A percentile compares a stretch with the other conserved stretches of the same genome.
These are phyloP conservation scores for Zygnema circumcarinatum DNA, from an alignment of 139 green algal species.

Conservation along the genomic window DNA sequence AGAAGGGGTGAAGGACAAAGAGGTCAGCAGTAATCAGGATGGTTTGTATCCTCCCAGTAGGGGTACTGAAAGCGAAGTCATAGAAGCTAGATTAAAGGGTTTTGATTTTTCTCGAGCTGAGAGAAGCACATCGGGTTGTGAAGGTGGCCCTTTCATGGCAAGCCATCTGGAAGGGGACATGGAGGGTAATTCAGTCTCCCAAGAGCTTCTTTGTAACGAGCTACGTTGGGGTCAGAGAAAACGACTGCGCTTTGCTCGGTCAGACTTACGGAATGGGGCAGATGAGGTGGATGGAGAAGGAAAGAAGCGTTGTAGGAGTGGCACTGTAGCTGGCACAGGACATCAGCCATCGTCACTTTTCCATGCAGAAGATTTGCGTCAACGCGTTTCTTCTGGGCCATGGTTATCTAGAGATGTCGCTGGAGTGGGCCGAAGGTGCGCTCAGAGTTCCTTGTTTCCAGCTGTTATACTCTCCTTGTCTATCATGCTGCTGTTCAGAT, in stretches of 20 bases:
- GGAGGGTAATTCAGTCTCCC: neutral
- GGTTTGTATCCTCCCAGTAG: neutral
- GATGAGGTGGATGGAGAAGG: neutral
- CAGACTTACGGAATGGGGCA: neutral
- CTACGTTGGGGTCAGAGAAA: neutral
- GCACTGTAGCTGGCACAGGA: neutral
- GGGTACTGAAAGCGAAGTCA: neutral
- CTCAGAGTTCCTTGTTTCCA: too few species aligned
- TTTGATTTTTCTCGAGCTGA: neutral
- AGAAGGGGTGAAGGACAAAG: neutral
- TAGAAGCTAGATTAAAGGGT: neutral
- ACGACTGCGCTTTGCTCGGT: neutral
- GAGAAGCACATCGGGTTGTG: neutral
- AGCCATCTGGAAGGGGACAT: neutral
- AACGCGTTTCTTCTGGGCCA: neutral
- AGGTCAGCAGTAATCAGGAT: neutral
- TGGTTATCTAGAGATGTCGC: neutral
- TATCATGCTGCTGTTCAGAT: too few species aligned
- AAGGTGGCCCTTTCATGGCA: neutral
- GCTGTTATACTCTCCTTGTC: too few species aligned
- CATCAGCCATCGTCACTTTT: neutral
- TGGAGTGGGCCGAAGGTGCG: neutral
- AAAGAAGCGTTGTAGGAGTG: neutral
- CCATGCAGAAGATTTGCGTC: neutral
- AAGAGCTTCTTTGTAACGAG: neutral